These are phyloP conservation scores for Lupinus albus DNA, from an alignment of 306 rosid species.

Conservation along the genomic window DNA sequence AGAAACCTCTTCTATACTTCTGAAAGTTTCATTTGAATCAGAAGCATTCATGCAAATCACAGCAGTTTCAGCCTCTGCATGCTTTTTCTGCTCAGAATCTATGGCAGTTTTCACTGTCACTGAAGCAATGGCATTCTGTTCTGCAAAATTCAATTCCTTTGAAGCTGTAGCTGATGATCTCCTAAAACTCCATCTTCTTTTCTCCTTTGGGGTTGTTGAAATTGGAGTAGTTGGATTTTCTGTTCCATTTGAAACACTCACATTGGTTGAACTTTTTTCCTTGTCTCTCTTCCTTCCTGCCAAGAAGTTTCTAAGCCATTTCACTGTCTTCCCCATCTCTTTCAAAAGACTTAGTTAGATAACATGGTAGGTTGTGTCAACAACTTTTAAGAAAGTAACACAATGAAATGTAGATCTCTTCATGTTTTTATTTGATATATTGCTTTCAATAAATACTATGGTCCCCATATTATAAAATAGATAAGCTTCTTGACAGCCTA, in stretches of 20 bases:
- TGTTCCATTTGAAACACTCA: slow-evolving; percentile 38
- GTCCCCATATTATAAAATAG: slow-evolving; percentile 44
- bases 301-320: slow-evolving; percentile 78
- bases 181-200: slow-evolving; percentile 89
- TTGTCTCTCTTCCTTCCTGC: slow-evolving; percentile 77
- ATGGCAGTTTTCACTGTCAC: slow-evolving; percentile 38
- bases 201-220: slow-evolving; percentile 69
- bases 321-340: slow-evolving; percentile 79
- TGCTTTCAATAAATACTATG: slow-evolving; percentile 46
- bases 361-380: slow-evolving; percentile 36
- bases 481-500: slow-evolving; percentile 40
- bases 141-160: slow-evolving; percentile 49
- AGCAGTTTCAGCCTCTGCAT: slow-evolving; percentile 62
- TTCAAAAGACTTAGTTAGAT: slow-evolving; percentile 42
- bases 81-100: slow-evolving; percentile 62
- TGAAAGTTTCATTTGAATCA: slow-evolving; percentile 42
- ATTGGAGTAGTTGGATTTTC: slow-evolving; percentile 61
- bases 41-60: slow-evolving; percentile 52
- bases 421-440: slow-evolving; percentile 39
- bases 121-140: slow-evolving; percentile 39
- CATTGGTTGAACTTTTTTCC: slow-evolving; percentile 42
- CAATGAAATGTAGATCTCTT: slow-evolving; percentile 47
- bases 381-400: slow-evolving; percentile 49
- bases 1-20: slow-evolving; percentile 60
- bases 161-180: slow-evolving; percentile 66